Conservation (phyloP, 2,329 filamentous ascomycete genomes). For the Chaetomium olivaceum region DNA sequence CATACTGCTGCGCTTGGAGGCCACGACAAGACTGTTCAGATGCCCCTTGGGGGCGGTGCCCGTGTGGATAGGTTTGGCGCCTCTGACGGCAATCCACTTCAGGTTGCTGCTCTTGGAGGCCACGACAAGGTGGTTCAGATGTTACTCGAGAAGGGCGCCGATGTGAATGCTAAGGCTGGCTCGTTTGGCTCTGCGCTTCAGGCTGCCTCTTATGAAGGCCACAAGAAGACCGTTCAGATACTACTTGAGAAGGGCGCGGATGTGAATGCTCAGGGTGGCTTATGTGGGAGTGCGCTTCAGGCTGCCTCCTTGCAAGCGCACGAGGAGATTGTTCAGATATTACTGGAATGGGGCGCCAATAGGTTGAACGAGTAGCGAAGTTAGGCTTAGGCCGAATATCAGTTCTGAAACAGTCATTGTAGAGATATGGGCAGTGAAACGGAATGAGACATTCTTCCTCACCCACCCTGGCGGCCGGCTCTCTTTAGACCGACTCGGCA, state of each 20-base stretch:
- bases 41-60: neutral
- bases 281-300: no score
- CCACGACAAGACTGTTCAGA: no score
- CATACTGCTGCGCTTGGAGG: neutral
- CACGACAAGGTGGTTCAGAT: neutral
- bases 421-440: no score
- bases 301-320: neutral
- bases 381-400: no score
- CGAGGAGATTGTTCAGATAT: neutral
- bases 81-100: no score
- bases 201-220: neutral
- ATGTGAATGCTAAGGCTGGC: neutral
- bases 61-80: no score
- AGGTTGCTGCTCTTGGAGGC: neutral
- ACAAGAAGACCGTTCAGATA: neutral
- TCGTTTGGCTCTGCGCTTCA: neutral
- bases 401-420: no score
- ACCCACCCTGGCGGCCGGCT: no score
- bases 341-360: neutral
- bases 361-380: no score
- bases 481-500: no score
- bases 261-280: slow-evolving; percentile 1
- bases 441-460: no score
- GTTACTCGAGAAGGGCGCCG: neutral
- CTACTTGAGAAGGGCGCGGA: neutral